These are phyloP conservation scores for Fusarium nelsonii DNA, from an alignment of 2,329 filamentous ascomycete species.

Conservation along the genomic window DNA sequence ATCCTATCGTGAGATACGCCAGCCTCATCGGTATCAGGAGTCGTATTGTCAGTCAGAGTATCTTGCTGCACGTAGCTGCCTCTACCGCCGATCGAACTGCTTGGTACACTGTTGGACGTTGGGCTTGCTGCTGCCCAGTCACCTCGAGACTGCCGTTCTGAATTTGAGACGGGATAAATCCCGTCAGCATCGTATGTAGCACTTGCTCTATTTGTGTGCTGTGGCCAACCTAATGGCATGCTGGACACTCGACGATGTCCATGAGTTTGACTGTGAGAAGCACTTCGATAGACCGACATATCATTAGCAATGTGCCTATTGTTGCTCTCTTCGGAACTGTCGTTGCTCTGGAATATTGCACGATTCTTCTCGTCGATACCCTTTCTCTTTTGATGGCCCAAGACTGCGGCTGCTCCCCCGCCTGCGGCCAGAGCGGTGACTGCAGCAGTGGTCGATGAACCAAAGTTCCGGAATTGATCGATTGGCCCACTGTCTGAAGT, in stretches of 20 bases:
- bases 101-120: constrained; percentile 23
- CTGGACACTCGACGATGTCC: constrained; percentile 49
- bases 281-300: constrained; percentile 34
- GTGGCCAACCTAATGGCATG: constrained; percentile 56
- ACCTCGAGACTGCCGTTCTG: constrained; percentile 30
- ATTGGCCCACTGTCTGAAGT: constrained; percentile 51
- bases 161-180: constrained; percentile 29
- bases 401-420: constrained; percentile 39
- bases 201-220: constrained; percentile 49
- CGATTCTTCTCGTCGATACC: constrained; percentile 44
- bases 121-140: constrained; percentile 21
- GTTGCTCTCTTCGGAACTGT: constrained; percentile 39
- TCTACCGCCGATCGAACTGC: constrained; percentile 17
- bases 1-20: background rate
- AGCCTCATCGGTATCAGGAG: background rate
- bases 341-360: constrained; percentile 31
- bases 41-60: constrained; percentile 4
- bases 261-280: constrained; percentile 36
- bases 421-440: constrained; percentile 42
- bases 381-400: constrained; percentile 37
- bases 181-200: constrained; percentile 33
- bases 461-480: constrained; percentile 51
- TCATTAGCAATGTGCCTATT: constrained; percentile 33
- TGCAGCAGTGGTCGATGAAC: constrained; percentile 33
- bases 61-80: constrained; percentile 9